Conservation (phyloP, 768 basidiomycete species). For the Pleurotus tuoliensis region DNA sequence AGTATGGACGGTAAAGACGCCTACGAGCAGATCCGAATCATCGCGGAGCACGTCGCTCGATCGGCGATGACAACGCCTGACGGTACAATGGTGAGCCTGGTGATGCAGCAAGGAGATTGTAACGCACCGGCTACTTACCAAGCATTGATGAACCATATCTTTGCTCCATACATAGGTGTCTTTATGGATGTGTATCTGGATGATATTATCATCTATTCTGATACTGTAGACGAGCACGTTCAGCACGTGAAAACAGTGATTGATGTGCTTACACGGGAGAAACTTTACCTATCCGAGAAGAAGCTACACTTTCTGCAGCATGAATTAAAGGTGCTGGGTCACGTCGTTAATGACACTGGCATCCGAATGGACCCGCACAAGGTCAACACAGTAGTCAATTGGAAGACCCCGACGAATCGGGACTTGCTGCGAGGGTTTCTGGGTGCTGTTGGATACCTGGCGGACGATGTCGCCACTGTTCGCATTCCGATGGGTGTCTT, state of each 20-base stretch:
- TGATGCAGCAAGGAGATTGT: slow-evolving; percentile 24
- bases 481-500: slow-evolving; percentile 36
- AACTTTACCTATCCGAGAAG: slow-evolving; percentile 28
- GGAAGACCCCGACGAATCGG: background rate
- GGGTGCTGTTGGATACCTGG: slow-evolving; percentile 16
- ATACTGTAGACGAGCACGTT: slow-evolving; percentile 28
- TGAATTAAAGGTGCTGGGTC: no score
- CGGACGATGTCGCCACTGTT: slow-evolving; percentile 26
- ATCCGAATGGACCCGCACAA: no score
- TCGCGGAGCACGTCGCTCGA: slow-evolving; percentile 19
- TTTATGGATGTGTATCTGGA: slow-evolving; percentile 13
- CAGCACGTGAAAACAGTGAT: slow-evolving; percentile 26
- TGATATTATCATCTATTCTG: slow-evolving; percentile 15
- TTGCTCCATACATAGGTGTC: slow-evolving; percentile 1
- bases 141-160: background rate
- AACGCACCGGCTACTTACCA: no score
- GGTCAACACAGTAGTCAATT: background rate
- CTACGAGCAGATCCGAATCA: slow-evolving; percentile 37
- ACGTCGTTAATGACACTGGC: no score
- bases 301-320: no score
- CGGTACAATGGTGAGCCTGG: slow-evolving; percentile 31
- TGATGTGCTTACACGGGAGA: slow-evolving; percentile 25
- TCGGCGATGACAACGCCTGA: slow-evolving; percentile 27
- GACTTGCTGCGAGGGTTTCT: no score
- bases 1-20: slow-evolving; percentile 29